phyloP scores from a whole-genome alignment of 257 asterid genomes.

The Eustoma russellianum region DNA sequence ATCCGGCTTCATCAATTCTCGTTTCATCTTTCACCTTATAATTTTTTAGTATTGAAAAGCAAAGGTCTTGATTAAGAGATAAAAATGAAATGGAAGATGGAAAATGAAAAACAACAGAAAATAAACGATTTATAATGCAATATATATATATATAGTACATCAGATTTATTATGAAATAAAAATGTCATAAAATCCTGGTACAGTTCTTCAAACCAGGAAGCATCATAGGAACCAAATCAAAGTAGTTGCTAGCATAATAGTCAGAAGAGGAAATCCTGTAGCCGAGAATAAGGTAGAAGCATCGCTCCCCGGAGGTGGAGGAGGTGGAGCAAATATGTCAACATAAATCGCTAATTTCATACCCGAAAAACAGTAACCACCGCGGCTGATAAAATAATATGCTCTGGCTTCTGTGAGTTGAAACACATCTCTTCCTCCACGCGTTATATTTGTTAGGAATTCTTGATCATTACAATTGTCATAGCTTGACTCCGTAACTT shows the following conservation, averaged over 20 bases:
- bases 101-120: no score
- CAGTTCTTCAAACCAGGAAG: no score
- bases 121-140: no score
- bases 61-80: no score
- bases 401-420: constrained; percentile 29
- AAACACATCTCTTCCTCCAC: constrained; percentile 58
- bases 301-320: constrained; percentile 9
- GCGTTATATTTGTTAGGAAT: constrained; percentile 38
- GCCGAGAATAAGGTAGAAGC: background rate
- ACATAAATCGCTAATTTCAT: constrained; percentile 47
- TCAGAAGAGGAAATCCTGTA: background rate
- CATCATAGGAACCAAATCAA: background rate
- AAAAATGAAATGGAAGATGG: no score
- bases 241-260: background rate
- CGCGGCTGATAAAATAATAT: constrained; percentile 50
- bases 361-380: constrained; percentile 50
- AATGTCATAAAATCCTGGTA: no score
- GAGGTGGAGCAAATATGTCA: constrained; percentile 5
- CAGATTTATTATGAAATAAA: no score
- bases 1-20: no score
- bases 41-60: no score
- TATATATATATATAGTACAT: no score
- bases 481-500: constrained; percentile 45
- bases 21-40: no score
- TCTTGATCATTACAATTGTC: constrained; percentile 38